Conservation (phyloP, 1,139 yeast genomes). For the Yamadazyma atlantica region DNA sequence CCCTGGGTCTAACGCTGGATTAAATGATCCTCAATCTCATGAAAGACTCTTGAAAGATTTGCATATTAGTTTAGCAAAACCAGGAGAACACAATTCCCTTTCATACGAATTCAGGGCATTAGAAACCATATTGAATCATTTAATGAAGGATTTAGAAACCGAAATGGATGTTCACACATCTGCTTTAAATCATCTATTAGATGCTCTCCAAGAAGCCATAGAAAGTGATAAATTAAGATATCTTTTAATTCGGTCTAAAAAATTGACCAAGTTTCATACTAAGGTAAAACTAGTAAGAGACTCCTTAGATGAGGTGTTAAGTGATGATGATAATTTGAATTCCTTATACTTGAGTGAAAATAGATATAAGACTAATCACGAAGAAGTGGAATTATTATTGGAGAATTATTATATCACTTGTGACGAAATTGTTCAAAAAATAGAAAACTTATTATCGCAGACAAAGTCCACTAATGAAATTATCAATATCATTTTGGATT, state of each 20-base stretch:
- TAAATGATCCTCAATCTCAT: slow-evolving; percentile 39
- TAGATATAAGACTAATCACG: slow-evolving; percentile 36
- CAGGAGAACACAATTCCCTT: slow-evolving; percentile 23
- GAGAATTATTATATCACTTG: slow-evolving; percentile 45
- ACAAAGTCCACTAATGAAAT: slow-evolving; percentile 49
- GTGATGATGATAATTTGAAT: slow-evolving; percentile 43
- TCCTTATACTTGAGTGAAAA: slow-evolving; percentile 38
- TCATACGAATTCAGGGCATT: slow-evolving; percentile 48
- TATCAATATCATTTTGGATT: slow-evolving; percentile 45
- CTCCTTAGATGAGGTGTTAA: slow-evolving; percentile 38
- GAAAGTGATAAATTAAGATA: slow-evolving; percentile 41
- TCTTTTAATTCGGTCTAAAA: slow-evolving; percentile 43
- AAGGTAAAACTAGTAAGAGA: slow-evolving; percentile 42
- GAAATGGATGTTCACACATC: slow-evolving; percentile 47
- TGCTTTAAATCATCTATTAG: slow-evolving; percentile 35
- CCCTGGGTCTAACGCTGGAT: slow-evolving; percentile 20
- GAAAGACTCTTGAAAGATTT: slow-evolving; percentile 35
- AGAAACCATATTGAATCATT: slow-evolving; percentile 43
- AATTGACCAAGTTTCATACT: slow-evolving; percentile 45
- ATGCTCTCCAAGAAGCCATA: slow-evolving; percentile 40
- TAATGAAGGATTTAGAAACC: slow-evolving; percentile 36
- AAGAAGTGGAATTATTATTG: slow-evolving; percentile 42
- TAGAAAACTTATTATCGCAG: slow-evolving; percentile 39
- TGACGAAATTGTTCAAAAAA: slow-evolving; percentile 49
- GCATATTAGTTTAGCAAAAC: slow-evolving; percentile 24